These are phyloP conservation scores for Sicyos baderoa DNA, from an alignment of 306 rosid species.

Conservation along the genomic window DNA sequence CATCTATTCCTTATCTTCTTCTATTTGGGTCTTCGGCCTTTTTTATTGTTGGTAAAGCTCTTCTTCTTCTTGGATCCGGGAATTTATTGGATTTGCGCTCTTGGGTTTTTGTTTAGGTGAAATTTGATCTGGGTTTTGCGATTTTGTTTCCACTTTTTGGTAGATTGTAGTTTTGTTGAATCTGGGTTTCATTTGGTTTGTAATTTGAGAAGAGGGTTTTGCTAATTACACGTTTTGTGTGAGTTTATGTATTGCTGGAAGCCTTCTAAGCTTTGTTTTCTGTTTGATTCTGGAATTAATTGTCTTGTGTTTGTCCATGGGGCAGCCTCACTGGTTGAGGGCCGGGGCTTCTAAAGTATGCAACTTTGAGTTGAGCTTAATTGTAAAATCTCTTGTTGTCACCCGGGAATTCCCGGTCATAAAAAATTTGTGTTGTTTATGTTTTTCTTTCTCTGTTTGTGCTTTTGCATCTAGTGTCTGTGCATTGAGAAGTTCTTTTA, in stretches of 20 bases:
- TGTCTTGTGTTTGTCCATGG: no score
- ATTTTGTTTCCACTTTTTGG: background rate
- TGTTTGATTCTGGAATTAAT: background rate
- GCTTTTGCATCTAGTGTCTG: background rate
- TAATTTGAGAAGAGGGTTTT: background rate
- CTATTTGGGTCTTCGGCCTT: background rate
- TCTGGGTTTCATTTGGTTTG: slow-evolving; percentile 13
- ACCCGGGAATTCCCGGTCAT: no score
- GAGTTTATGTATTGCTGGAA: background rate
- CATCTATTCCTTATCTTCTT: background rate
- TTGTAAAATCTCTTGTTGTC: no score
- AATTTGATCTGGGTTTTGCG: background rate
- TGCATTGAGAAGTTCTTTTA: background rate
- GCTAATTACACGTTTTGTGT: background rate
- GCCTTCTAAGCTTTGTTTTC: background rate
- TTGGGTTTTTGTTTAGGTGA: slow-evolving; percentile 1
- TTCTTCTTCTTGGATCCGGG: slow-evolving; percentile 14
- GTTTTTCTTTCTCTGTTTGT: background rate
- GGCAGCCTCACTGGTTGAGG: no score
- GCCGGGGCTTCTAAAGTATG: no score
- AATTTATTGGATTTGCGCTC: background rate
- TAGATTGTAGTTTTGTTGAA: background rate
- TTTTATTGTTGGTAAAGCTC: background rate
- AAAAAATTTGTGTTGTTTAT: background rate
- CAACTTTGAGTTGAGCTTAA: no score